Percentiles rank a stretch among this genome's conserved stretches.
Evolutionary conservation across 352 stramenopile genomes (phyloP).

Genomic region (Phytophthora foliorum): DNA sequence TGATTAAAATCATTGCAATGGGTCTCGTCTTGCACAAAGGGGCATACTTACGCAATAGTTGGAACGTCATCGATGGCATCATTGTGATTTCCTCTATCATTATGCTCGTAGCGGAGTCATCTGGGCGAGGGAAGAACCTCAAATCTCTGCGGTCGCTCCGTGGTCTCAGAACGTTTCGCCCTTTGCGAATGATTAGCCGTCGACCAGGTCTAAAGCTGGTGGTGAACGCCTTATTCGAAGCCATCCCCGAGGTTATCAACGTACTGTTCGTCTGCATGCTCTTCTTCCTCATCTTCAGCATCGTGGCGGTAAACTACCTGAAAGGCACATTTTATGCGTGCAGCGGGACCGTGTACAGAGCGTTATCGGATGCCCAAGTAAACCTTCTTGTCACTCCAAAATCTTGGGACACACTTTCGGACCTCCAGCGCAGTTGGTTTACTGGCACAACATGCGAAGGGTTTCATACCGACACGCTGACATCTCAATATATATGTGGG

Average conservation of each 20-base stretch:
- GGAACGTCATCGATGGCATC: slow-evolving; percentile 92
- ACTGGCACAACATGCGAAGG: slow-evolving; percentile 44
- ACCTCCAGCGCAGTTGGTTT: slow-evolving; percentile 62
- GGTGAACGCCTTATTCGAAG: slow-evolving; percentile 91
- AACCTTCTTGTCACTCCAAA: slow-evolving; percentile 56
- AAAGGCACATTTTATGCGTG: slow-evolving; percentile 93
- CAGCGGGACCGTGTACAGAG: slow-evolving; percentile 64
- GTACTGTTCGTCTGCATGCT: slow-evolving; percentile 92
- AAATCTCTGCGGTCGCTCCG: slow-evolving; percentile 88
- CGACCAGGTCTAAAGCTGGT: slow-evolving; percentile 90
- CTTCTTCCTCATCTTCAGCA: slow-evolving; percentile 97
- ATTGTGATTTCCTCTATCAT: slow-evolving; percentile 90
- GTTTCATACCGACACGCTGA: slow-evolving; percentile 50
- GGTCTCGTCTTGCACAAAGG: slow-evolving; percentile 75
- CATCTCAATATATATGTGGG: slow-evolving; percentile 76
- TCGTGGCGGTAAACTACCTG: slow-evolving; percentile 95
- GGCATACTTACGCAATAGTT: slow-evolving; percentile 86
- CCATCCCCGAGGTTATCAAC: slow-evolving; percentile 92
- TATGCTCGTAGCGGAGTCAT: slow-evolving; percentile 67
- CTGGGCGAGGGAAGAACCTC: slow-evolving; percentile 49
- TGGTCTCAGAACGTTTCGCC: slow-evolving; percentile 88
- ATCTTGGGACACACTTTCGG: slow-evolving; percentile 45
- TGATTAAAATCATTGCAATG: slow-evolving; percentile 90
- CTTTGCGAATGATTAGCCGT: slow-evolving; percentile 92
- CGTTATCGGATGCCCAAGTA: slow-evolving; percentile 47